These are phyloP conservation scores for Jamesozyma hellenica DNA, from an alignment of 805 yeast species.

Conservation along the genomic window DNA sequence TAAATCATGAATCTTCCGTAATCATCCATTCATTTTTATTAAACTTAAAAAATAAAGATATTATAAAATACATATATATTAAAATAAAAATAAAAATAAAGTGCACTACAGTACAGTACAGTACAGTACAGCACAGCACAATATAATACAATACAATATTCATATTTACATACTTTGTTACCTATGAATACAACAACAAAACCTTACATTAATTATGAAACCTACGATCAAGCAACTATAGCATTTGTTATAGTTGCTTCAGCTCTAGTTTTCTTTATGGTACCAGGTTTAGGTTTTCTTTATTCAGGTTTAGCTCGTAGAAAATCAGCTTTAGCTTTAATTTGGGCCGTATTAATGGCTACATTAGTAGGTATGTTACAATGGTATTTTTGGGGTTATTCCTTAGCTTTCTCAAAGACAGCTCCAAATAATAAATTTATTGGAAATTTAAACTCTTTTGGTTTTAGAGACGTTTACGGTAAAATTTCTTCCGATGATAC, in stretches of 20 bases:
- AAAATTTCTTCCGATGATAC: constrained; percentile 19
- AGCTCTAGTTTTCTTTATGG: constrained; percentile 77
- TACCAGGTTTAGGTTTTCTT: constrained; percentile 87
- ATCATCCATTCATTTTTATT: no score
- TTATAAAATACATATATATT: no score
- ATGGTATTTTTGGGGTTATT: constrained; percentile 99
- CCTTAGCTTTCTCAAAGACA: constrained; percentile 73
- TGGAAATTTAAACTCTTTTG: constrained; percentile 78
- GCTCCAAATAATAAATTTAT: constrained; percentile 70
- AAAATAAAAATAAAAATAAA: no score
- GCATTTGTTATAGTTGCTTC: constrained; percentile 50
- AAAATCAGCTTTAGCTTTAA: constrained; percentile 78
- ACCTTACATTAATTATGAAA: no score
- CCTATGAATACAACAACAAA: no score
- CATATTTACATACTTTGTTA: no score
- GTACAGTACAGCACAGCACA: no score
- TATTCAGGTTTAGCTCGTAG: constrained; percentile 87
- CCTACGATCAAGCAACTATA: constrained; percentile 39
- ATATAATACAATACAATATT: no score
- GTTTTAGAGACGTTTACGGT: constrained; percentile 61
- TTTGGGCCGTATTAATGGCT: constrained; percentile 69
- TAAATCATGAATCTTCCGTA: no score
- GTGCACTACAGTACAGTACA: no score
- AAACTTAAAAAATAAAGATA: no score
- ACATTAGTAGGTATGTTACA: constrained; percentile 69